Evolutionary conservation across 2,329 filamentous ascomycete species (phyloP), one percentile per base, ranked within the genome.

Genomic region (Fusarium kyushuense): DNA sequence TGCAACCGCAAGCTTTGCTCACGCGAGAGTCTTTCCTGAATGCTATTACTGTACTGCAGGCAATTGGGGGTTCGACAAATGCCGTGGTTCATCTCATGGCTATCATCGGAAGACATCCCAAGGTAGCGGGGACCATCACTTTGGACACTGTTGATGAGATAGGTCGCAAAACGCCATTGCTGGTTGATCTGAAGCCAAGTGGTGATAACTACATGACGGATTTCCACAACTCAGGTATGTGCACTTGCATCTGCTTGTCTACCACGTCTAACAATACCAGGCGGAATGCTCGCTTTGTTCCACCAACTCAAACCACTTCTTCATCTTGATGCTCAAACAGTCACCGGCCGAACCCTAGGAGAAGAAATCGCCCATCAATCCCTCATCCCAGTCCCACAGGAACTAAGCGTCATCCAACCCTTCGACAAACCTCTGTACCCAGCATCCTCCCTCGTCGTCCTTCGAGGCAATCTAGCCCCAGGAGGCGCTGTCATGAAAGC

Each of bases 181-280:
- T 97, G 40, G 92, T 94, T 2, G 91, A 96, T 75, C 84, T 97
- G 19, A 93, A 94, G n/a, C 94, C 94, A 0, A 92, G 88, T 62
- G 94, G 94, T 2, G 90, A 91, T 55, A 94, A 93, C 76, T 92
- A 94, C 77, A 96, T 97, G 90, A 92, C 91, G 6, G 94, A 97
- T 75, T 89, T 97, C 40, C 96, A 96, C 78, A 90, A 94, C 7
- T 62, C 59, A 23, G 59, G 58, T 62, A 62, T 35, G 32, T 6
- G 2, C 2, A 6, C 6, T 19, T 9, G 3, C 3, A 5, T 2
- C 1, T 3, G 14, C 1, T 33, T 19, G 0, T n/a, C 0, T 1
- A 32, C 4, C 7, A 13, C 8, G 30, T 16, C 49, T 69, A 13
- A 69, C 16, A 2, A 10, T 7, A 1, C 13, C 1, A 52, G 94